phyloP scores from a whole-genome alignment of 441 rosid genomes.

The Erodium texanum region DNA sequence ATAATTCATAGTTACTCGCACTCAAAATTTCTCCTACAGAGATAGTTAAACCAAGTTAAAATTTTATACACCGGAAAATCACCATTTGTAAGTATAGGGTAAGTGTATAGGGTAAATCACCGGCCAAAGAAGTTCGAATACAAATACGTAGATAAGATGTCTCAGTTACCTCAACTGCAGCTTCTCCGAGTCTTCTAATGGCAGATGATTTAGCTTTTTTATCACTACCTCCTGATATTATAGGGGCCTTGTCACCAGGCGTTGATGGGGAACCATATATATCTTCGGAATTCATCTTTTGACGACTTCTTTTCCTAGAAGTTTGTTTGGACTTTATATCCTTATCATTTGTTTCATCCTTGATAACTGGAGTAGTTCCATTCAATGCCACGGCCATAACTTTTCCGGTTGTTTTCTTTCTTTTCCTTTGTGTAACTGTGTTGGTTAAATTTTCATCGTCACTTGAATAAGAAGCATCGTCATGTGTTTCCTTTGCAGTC shows the following conservation, averaged over 20 bases:
- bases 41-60: neutral
- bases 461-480: conserved; percentile 46
- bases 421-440: conserved; percentile 27
- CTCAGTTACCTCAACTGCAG: conserved; percentile 49
- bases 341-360: conserved; percentile 16
- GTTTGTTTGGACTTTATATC: conserved; percentile 19
- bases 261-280: conserved; percentile 19
- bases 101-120: too few relatives aligned
- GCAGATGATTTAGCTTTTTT: conserved; percentile 32
- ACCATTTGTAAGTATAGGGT: neutral
- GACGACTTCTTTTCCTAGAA: conserved; percentile 22
- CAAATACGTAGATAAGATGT: neutral
- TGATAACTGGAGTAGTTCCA: conserved; percentile 22
- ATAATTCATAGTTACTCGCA: neutral
- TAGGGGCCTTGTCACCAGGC: conserved; percentile 20
- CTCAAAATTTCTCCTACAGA: neutral
- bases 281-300: conserved; percentile 19
- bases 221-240: conserved; percentile 28
- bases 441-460: conserved; percentile 65
- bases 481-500: conserved; percentile 70
- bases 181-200: conserved; percentile 22
- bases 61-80: neutral
- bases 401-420: conserved; percentile 24
- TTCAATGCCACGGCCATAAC: conserved; percentile 24
- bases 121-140: neutral